Conservation (phyloP, 1,284 basidiomycete species). For the Schizopora paradoxa region DNA sequence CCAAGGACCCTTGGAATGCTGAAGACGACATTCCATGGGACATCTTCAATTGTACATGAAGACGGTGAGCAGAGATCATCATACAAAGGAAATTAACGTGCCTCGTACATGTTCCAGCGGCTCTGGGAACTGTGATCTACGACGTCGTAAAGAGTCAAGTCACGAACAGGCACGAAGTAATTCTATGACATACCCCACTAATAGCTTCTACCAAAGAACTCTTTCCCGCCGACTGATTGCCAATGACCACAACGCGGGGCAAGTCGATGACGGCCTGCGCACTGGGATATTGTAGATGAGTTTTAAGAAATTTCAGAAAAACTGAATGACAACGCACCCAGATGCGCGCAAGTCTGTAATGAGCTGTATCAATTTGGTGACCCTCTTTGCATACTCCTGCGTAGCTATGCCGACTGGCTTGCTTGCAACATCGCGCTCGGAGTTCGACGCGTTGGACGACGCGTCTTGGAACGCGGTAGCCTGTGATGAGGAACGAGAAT, state of each 20-base stretch:
- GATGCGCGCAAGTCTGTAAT: conserved; percentile 25
- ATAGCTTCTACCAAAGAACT: conserved; percentile 37
- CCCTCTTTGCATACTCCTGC: conserved; percentile 3
- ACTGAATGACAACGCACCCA: conserved; percentile 18
- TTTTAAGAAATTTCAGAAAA: background rate
- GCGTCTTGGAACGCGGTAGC: too few species aligned
- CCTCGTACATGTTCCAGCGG: conserved; percentile 36
- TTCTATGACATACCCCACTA: conserved; percentile 28
- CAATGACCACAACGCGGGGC: conserved; percentile 35
- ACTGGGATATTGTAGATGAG: conserved; percentile 18
- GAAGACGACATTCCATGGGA: conserved; percentile 38
- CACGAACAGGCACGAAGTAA: background rate
- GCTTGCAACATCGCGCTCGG: too few species aligned
- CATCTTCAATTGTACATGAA: conserved; percentile 25
- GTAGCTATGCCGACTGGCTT: conserved; percentile 2
- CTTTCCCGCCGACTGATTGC: conserved; percentile 38
- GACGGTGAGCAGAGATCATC: background rate
- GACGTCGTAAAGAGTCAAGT: background rate
- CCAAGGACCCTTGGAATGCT: conserved; percentile 28
- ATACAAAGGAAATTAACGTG: too few species aligned
- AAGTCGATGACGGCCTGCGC: conserved; percentile 32
- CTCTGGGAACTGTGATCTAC: conserved; percentile 33
- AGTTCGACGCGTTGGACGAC: too few species aligned
- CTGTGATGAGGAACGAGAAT: too few species aligned
- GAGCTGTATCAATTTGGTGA: conserved; percentile 21